These are phyloP conservation scores for Saksenaea oblongispora DNA, from an alignment of 371 early-diverging fungal species.

Conservation along the genomic window DNA sequence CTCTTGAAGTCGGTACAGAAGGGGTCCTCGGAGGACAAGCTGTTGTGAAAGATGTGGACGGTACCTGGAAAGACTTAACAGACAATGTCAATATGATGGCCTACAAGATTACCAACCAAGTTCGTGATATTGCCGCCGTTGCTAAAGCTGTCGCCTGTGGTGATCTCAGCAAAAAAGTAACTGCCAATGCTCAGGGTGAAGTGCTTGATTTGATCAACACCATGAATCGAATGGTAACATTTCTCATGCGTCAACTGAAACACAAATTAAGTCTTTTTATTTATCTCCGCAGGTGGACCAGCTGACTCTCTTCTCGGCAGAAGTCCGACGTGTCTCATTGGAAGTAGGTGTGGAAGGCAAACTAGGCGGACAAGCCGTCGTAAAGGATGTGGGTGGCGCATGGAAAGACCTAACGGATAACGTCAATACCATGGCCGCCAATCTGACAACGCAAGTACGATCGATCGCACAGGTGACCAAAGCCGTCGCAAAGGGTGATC, in stretches of 20 bases:
- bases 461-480: no score
- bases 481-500: no score
- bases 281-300: no score
- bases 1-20: conserved; percentile 54
- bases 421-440: no score
- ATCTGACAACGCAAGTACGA: no score
- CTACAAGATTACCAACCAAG: conserved; percentile 47
- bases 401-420: no score
- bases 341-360: no score
- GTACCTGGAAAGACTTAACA: conserved; percentile 64
- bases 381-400: no score
- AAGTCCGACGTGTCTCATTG: no score
- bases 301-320: no score
- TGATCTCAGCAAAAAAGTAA: conserved; percentile 50
- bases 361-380: conserved; percentile 15
- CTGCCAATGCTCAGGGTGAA: conserved; percentile 51
- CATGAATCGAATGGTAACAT: conserved; percentile 45
- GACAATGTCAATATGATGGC: conserved; percentile 65
- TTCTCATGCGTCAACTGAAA: no score
- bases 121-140: conserved; percentile 49
- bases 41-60: conserved; percentile 58
- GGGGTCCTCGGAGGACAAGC: conserved; percentile 68
- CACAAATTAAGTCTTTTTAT: background rate
- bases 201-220: conserved; percentile 49
- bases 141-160: conserved; percentile 51